phyloP scores from a whole-genome alignment of 805 yeast species.

The Priceomyces fermenticarens region DNA sequence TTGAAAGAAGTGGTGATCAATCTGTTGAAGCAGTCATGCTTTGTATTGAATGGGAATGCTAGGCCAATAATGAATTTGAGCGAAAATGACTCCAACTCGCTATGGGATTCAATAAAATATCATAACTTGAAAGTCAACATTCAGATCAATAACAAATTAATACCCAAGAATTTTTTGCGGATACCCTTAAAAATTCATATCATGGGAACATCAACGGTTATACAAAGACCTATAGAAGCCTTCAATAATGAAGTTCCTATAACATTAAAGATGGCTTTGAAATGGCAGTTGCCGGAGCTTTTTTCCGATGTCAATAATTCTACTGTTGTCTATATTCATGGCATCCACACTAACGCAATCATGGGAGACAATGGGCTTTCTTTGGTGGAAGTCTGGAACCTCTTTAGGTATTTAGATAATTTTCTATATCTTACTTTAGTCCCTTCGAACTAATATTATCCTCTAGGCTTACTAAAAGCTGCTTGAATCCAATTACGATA shows the following conservation, averaged over 20 bases:
- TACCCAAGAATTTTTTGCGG: constrained; percentile 26
- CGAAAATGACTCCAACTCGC: constrained; percentile 50
- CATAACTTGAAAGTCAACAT: constrained; percentile 29
- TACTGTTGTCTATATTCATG: constrained; percentile 26
- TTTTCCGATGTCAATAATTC: constrained; percentile 5
- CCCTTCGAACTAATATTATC: constrained; percentile 2
- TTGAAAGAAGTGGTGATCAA: constrained; percentile 63
- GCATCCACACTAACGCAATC: constrained; percentile 21
- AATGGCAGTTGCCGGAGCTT: constrained; percentile 11
- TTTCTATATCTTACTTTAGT: constrained; percentile 31
- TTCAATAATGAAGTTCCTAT: constrained; percentile 3
- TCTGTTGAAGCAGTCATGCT: constrained; percentile 79
- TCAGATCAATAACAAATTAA: constrained; percentile 23
- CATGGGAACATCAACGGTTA: constrained; percentile 33
- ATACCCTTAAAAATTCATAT: constrained; percentile 51
- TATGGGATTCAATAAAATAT: constrained; percentile 52
- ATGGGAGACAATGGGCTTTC: constrained; percentile 10
- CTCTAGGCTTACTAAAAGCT: constrained; percentile 50
- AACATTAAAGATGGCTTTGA: constrained; percentile 4
- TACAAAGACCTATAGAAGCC: constrained; percentile 24
- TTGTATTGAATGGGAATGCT: constrained; percentile 70
- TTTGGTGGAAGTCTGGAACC: constrained; percentile 28
- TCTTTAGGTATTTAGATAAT: constrained; percentile 34
- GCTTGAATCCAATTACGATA: constrained; percentile 97
- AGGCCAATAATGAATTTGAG: constrained; percentile 78